Evolutionary conservation across 2,329 filamentous ascomycete species (phyloP).

Genomic region (Diaporthe australafricana): DNA sequence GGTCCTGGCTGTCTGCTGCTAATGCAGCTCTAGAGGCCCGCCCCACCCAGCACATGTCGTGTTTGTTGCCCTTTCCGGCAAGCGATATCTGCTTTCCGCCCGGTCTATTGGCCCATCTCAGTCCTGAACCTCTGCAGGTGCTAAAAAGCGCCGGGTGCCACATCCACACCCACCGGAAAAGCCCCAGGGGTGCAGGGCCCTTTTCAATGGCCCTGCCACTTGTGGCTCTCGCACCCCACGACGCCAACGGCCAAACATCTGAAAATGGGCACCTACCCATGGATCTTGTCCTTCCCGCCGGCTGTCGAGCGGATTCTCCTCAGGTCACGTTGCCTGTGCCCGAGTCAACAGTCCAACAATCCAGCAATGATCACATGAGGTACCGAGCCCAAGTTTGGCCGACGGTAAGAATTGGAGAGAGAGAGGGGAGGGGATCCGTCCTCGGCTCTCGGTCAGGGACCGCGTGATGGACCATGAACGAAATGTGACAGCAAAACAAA

Average conservation of each 20-base stretch:
- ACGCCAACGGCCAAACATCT: slow-evolving; percentile 11
- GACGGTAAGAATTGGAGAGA: slow-evolving; percentile 5
- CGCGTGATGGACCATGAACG: not conserved
- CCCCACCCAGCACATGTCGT: slow-evolving; percentile 22
- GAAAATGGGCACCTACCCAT: slow-evolving; percentile 3
- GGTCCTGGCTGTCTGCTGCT: slow-evolving; percentile 9
- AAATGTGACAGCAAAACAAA: slow-evolving; percentile 1
- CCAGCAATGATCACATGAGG: no score
- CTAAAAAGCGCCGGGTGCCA: slow-evolving; percentile 16
- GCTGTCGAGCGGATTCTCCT: not conserved
- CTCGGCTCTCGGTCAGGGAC: slow-evolving; percentile 13
- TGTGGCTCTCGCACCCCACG: slow-evolving; percentile 1
- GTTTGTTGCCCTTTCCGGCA: slow-evolving; percentile 24
- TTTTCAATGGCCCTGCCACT: not conserved
- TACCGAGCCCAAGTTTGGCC: not conserved
- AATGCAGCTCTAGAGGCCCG: slow-evolving; percentile 19
- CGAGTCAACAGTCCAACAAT: not conserved
- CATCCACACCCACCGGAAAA: slow-evolving; percentile 21
- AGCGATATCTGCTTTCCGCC: slow-evolving; percentile 11
- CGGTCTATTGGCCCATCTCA: slow-evolving; percentile 28
- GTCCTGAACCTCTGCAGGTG: slow-evolving; percentile 20
- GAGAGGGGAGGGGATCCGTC: not conserved
- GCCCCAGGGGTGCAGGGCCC: not conserved
- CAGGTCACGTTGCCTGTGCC: slow-evolving; percentile 14
- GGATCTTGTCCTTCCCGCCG: not conserved